A percentile compares a stretch with the other conserved stretches of the same genome.
phyloP scores from a whole-genome alignment of 2,329 filamentous ascomycete species.

The Diaporthe destruens region DNA sequence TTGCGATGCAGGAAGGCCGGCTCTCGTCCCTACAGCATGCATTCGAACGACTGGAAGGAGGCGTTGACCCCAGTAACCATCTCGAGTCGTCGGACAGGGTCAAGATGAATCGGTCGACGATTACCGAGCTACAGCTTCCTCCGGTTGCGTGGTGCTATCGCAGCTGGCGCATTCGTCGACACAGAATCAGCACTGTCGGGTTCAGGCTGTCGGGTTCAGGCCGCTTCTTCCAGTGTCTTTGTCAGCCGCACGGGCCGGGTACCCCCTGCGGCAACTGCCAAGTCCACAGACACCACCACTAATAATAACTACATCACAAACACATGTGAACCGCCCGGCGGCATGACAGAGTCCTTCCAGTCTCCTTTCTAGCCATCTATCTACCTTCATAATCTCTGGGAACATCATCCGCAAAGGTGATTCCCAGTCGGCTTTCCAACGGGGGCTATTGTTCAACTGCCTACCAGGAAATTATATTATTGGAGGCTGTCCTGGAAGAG shows the following conservation, averaged over 20 bases:
- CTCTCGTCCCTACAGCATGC: constrained; percentile 40
- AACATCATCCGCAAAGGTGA: no score
- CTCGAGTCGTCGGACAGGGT: constrained; percentile 34
- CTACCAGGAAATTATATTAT: no score
- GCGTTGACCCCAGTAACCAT: constrained; percentile 39
- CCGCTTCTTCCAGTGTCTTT: constrained; percentile 29
- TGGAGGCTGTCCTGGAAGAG: no score
- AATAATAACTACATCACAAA: neutral
- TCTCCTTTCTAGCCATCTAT: no score
- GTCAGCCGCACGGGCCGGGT: constrained; percentile 19
- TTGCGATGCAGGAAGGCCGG: constrained; percentile 38
- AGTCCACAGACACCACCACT: neutral
- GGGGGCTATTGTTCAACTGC: no score
- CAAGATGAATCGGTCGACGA: constrained; percentile 12
- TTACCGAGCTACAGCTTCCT: constrained; percentile 21
- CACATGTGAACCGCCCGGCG: no score
- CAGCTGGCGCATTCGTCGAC: constrained; percentile 4
- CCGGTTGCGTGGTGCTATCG: neutral
- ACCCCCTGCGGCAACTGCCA: neutral
- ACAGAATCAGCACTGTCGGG: neutral
- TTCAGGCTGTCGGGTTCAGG: constrained; percentile 17
- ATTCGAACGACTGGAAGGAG: constrained; percentile 39
- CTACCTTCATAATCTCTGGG: no score
- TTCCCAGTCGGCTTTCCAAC: no score
- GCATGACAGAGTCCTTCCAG: no score